Conservation (phyloP, 441 rosid species). For the Melastoma candidum region DNA sequence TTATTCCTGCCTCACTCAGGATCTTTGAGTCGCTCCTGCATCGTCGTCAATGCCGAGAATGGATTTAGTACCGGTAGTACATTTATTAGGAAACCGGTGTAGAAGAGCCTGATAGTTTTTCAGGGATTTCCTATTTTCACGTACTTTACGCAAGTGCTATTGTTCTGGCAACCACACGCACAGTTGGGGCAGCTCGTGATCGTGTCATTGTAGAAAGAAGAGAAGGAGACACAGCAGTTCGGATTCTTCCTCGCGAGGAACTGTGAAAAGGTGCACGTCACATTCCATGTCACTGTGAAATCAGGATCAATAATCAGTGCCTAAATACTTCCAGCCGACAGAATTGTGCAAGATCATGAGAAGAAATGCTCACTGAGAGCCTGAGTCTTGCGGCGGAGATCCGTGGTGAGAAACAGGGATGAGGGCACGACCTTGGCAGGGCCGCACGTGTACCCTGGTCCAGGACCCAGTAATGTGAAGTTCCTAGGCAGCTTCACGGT, state of each 20-base stretch:
- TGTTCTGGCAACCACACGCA: constrained; percentile 76
- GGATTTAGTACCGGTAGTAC: too few species aligned
- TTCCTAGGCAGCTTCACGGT: constrained; percentile 82
- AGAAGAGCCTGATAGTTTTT: too few species aligned
- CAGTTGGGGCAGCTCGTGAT: constrained; percentile 76
- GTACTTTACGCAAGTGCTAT: constrained; percentile 54
- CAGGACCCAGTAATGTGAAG: constrained; percentile 77
- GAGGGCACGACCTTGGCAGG: constrained; percentile 68
- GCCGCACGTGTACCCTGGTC: constrained; percentile 85
- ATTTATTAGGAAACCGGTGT: neutral
- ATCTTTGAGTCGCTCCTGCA: constrained; percentile 62
- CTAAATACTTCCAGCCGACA: too few species aligned
- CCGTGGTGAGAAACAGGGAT: constrained; percentile 46
- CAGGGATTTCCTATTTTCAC: constrained; percentile 1
- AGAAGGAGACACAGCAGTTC: constrained; percentile 74
- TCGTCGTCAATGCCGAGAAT: neutral
- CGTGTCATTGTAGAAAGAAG: constrained; percentile 75
- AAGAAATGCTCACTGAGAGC: constrained; percentile 48
- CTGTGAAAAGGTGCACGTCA: constrained; percentile 89
- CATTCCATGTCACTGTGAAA: constrained; percentile 85
- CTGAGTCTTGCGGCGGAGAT: constrained; percentile 53
- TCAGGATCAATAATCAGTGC: neutral
- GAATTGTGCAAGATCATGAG: neutral
- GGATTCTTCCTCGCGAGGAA: constrained; percentile 74
- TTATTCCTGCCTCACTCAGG: constrained; percentile 37